These are phyloP conservation scores for Xylaria hypoxylon DNA, from an alignment of 2,329 filamentous ascomycete genomes.

Conservation along the genomic window DNA sequence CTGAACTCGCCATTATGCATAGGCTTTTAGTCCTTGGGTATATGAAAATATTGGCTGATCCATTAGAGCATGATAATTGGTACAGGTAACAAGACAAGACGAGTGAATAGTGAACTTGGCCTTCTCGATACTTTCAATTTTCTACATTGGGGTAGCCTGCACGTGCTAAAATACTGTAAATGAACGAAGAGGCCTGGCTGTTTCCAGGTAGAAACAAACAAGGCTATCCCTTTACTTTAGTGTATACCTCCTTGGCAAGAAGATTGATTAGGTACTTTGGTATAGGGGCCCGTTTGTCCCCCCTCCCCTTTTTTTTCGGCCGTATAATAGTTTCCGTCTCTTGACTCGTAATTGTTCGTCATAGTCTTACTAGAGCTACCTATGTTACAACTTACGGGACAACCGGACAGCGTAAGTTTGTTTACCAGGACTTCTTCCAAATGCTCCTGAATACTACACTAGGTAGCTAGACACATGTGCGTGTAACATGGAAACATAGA, in stretches of 20 bases:
- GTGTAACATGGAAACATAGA: background rate
- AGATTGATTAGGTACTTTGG: background rate
- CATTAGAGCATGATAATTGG: too few relatives aligned
- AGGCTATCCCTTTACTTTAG: constrained; percentile 5
- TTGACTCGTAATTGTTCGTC: constrained; percentile 35
- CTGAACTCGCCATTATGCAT: constrained; percentile 30
- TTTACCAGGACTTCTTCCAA: background rate
- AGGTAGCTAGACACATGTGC: background rate
- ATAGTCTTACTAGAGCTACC: constrained; percentile 9
- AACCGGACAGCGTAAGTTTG: background rate
- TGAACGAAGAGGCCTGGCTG: background rate
- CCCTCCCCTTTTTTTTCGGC: constrained; percentile 19
- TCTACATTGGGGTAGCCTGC: constrained; percentile 3
- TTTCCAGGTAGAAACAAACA: constrained; percentile 1
- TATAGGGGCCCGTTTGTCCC: constrained; percentile 1
- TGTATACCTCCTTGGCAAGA: constrained; percentile 7
- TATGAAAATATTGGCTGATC: too few relatives aligned
- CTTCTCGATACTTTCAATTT: too few relatives aligned
- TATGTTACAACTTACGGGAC: background rate
- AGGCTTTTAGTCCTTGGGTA: background rate
- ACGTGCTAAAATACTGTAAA: constrained; percentile 31
- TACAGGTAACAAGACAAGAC: too few relatives aligned
- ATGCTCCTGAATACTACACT: constrained; percentile 2
- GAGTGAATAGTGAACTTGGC: too few relatives aligned
- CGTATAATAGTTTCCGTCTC: constrained; percentile 15